Evolutionary conservation across 768 basidiomycete species (phyloP).

Genomic region (Serendipita sp.): DNA sequence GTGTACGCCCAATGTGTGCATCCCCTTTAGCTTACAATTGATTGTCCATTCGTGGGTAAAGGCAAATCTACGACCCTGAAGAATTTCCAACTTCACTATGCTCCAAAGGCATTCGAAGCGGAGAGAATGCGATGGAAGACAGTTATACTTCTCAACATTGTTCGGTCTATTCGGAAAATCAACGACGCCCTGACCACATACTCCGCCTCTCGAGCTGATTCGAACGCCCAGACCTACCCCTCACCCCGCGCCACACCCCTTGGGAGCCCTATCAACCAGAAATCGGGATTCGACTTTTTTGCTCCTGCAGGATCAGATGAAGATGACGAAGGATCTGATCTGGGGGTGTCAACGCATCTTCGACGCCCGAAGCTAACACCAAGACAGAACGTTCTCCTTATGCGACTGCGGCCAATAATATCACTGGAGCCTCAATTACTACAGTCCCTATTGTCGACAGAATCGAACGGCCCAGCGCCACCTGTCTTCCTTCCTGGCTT

Average conservation of each 20-base stretch:
- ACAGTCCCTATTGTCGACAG: neutral
- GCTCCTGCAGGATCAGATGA: neutral
- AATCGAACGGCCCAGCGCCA: neutral
- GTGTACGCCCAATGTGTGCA: neutral
- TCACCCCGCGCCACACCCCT: neutral
- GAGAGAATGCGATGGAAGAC: slow-evolving; percentile 48
- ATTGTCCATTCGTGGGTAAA: neutral
- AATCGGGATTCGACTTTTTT: neutral
- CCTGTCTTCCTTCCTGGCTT: neutral
- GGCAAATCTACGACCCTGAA: slow-evolving; percentile 4
- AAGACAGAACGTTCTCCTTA: neutral
- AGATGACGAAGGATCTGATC: neutral
- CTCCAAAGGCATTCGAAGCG: slow-evolving; percentile 40
- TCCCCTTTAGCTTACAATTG: no score
- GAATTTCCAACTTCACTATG: slow-evolving; percentile 34
- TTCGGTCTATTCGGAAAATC: slow-evolving; percentile 34
- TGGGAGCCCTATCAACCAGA: neutral
- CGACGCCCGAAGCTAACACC: neutral
- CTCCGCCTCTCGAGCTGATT: neutral
- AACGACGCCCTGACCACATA: slow-evolving; percentile 24
- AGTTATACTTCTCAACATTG: slow-evolving; percentile 52
- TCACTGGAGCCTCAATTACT: neutral
- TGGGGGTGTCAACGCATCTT: neutral
- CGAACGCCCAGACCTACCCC: neutral
- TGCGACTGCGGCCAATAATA: neutral